Evolutionary conservation across 1,284 basidiomycete genomes (phyloP), one percentile per base, ranked within the genome.

Genomic region (Mixia osmundae): DNA sequence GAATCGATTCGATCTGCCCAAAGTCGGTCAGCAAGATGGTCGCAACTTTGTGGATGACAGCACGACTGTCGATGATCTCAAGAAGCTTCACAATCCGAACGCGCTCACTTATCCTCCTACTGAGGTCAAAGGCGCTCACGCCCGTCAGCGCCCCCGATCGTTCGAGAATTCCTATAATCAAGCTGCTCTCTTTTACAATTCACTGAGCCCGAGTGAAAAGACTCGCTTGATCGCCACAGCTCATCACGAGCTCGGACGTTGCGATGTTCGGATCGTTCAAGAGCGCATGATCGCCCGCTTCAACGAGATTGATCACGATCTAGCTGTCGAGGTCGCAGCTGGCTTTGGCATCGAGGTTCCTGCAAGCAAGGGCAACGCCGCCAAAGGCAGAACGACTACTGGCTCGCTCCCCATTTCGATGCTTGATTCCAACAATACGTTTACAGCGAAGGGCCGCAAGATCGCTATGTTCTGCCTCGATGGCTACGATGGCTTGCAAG

Each of bases 121-220:
- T 38, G 49, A 52, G 37, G 47, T 76, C 0, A 50, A 38, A 57
- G 8, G 72, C 3, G 61, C 72, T 26, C 75, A 77, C 51, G 63
- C 68, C 39, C 68, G 76, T n/a, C 55, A 65, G 3, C 69, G 72
- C 5, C 67, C 68, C 2, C 56, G 61, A 12, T 80, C 82, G 51
- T 79, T 79, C 59, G 60, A 68, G 47, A 73, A 76, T 50, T 69
- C 75, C 44, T 71, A 55, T 47, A 65, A 61, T 37, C 71, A 75
- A 50, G 56, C 76, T 1, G 68, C 78, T 46, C 62, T 80, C 14
- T 78, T 76, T 60, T 72, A 68, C 57, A 82, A 83, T 59, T 80
- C 76, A 11, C 62, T 82, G 38, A 50, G 64, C 2, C 48, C 60
- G 0, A 50, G 67, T 37, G 78, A 83, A 59, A 69, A 72, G 55